Percentiles rank a stretch among this genome's conserved stretches.
phyloP scores from a whole-genome alignment of 805 yeast genomes.

The Kodamaea nitidulidarum region DNA sequence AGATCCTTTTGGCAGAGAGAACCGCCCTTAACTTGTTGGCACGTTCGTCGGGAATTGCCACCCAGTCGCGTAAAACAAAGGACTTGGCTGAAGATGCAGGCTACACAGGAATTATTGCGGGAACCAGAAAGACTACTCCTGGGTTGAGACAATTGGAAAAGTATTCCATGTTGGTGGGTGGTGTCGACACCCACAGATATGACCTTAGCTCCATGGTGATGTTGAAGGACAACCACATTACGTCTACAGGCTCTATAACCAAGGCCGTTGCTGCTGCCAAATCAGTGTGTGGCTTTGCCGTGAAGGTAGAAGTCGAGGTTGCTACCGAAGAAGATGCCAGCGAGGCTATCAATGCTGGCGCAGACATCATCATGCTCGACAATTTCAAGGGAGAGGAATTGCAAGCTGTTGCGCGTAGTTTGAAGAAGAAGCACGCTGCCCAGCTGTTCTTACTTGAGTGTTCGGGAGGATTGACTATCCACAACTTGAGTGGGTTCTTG shows the following conservation, averaged over 20 bases:
- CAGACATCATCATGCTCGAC: constrained; percentile 93
- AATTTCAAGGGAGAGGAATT: constrained; percentile 71
- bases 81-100: constrained; percentile 62
- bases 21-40: constrained; percentile 79
- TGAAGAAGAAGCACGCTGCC: constrained; percentile 55
- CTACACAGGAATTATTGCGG: constrained; percentile 83
- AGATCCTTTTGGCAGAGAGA: constrained; percentile 79
- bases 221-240: constrained; percentile 91
- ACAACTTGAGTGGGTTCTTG: constrained; percentile 61
- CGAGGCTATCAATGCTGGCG: constrained; percentile 93
- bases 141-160: constrained; percentile 86
- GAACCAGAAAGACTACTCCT: constrained; percentile 96
- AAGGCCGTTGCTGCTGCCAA: constrained; percentile 76
- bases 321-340: constrained; percentile 79
- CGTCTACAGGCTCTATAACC: constrained; percentile 90
- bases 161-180: constrained; percentile 93
- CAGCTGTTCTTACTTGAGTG: constrained; percentile 71
- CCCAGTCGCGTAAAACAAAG: constrained; percentile 58
- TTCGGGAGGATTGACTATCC: constrained; percentile 80
- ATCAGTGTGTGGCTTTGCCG: constrained; percentile 79
- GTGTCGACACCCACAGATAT: constrained; percentile 88
- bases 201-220: constrained; percentile 92
- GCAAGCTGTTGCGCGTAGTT: constrained; percentile 55
- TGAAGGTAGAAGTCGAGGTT: constrained; percentile 90
- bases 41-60: constrained; percentile 84